Percentiles rank a stretch among this genome's conserved stretches.
phyloP scores from a whole-genome alignment of 768 basidiomycete genomes.

The Glaciozyma martinii region DNA sequence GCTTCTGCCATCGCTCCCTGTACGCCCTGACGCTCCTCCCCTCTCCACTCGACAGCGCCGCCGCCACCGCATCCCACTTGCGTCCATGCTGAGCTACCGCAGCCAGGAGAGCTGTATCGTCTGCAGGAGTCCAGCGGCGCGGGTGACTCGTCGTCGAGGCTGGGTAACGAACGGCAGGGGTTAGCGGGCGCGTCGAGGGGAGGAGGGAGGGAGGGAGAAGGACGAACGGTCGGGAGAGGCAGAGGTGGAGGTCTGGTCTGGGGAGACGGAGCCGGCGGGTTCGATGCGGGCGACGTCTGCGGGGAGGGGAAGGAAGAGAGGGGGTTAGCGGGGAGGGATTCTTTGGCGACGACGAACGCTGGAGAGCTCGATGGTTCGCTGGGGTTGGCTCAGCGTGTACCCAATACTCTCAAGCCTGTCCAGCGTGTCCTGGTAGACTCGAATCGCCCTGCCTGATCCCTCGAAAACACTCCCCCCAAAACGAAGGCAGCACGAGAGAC shows the following conservation, averaged over 20 bases:
- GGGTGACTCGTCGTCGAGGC: not conserved
- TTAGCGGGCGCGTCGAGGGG: not conserved
- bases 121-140: not conserved
- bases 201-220: not conserved
- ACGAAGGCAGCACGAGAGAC: not conserved
- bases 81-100: not conserved
- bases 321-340: too few relatives aligned
- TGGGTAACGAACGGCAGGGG: not conserved
- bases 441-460: too few relatives aligned
- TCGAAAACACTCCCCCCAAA: not conserved
- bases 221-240: not conserved
- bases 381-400: not conserved
- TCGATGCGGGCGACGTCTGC: not conserved
- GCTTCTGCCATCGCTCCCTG: not conserved
- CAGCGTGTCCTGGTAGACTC: too few relatives aligned
- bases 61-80: not conserved
- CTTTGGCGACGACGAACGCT: not conserved
- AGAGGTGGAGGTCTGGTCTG: not conserved
- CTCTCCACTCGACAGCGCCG: not conserved
- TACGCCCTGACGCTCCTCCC: not conserved
- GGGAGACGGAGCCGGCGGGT: not conserved
- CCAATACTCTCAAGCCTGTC: not conserved
- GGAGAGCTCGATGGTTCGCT: not conserved
- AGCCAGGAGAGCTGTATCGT: not conserved
- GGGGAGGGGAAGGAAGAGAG: not conserved